phyloP scores from a whole-genome alignment of 176 grass and related monocot species.

The Oryza nivara region DNA sequence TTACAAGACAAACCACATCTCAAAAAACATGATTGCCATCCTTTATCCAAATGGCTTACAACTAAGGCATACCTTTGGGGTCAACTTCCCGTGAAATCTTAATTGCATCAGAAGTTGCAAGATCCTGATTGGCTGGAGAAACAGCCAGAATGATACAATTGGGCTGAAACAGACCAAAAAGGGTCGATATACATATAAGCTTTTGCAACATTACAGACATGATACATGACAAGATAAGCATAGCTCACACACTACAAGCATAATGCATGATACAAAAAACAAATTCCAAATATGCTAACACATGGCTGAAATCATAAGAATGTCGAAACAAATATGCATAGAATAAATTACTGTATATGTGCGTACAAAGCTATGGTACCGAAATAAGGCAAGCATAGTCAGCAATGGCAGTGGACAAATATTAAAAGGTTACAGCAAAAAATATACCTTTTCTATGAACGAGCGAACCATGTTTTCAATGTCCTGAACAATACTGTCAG shows the following conservation, averaged over 20 bases:
- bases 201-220: neutral
- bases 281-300: neutral
- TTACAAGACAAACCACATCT: neutral
- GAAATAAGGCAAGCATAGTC: slow-evolving; percentile 3
- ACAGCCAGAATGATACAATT: slow-evolving; percentile 97
- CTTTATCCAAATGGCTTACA: neutral
- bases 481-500: slow-evolving; percentile 79
- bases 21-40: neutral
- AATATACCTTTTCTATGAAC: slow-evolving; percentile 94
- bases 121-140: slow-evolving; percentile 99
- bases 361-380: neutral
- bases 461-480: slow-evolving; percentile 97
- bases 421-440: neutral
- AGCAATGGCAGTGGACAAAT: slow-evolving; percentile 14
- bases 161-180: slow-evolving; percentile 64
- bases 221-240: slow-evolving; percentile 6
- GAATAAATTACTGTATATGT: neutral
- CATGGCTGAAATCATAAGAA: slow-evolving; percentile 11
- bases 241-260: slow-evolving; percentile 7
- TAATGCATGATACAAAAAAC: neutral
- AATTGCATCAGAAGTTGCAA: slow-evolving; percentile 99
- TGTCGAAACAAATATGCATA: slow-evolving; percentile 16
- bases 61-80: slow-evolving; percentile 78
- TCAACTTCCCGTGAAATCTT: slow-evolving; percentile 99
- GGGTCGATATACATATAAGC: neutral